Conservation (phyloP, 306 rosid species). For the Trifolium fragiferum region DNA sequence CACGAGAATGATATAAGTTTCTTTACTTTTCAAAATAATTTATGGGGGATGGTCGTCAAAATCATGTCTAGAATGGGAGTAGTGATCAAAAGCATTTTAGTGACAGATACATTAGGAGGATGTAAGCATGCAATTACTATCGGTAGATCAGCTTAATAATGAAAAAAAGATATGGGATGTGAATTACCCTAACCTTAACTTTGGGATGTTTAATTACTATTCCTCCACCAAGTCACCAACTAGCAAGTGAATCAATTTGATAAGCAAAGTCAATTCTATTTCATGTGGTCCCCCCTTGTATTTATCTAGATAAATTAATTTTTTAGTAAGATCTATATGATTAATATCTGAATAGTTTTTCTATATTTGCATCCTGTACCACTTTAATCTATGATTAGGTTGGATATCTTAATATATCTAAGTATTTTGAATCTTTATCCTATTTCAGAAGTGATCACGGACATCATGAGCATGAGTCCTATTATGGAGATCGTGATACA, state of each 20-base stretch:
- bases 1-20: not conserved
- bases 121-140: constrained; percentile 24
- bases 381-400: constrained; percentile 17
- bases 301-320: constrained; percentile 1
- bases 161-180: constrained; percentile 22
- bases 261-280: constrained; percentile 34
- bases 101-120: constrained; percentile 1
- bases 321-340: constrained; percentile 25
- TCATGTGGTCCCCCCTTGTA: constrained; percentile 14
- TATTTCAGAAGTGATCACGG: constrained; percentile 82
- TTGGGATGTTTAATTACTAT: constrained; percentile 14
- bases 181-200: constrained; percentile 19
- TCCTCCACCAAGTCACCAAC: constrained; percentile 25
- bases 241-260: constrained; percentile 11
- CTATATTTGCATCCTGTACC: constrained; percentile 4
- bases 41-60: constrained; percentile 11
- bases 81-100: constrained; percentile 22
- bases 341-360: constrained; percentile 20
- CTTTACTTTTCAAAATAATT: not conserved
- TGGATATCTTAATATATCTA: constrained; percentile 28
- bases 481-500: constrained; percentile 93
- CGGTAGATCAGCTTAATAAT: constrained; percentile 25
- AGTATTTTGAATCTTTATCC: constrained; percentile 33
- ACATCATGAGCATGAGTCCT: constrained; percentile 94
- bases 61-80: constrained; percentile 3